These are phyloP conservation scores for Talaromyces sp. DNA, from an alignment of 2,329 filamentous ascomycete species.

Conservation along the genomic window DNA sequence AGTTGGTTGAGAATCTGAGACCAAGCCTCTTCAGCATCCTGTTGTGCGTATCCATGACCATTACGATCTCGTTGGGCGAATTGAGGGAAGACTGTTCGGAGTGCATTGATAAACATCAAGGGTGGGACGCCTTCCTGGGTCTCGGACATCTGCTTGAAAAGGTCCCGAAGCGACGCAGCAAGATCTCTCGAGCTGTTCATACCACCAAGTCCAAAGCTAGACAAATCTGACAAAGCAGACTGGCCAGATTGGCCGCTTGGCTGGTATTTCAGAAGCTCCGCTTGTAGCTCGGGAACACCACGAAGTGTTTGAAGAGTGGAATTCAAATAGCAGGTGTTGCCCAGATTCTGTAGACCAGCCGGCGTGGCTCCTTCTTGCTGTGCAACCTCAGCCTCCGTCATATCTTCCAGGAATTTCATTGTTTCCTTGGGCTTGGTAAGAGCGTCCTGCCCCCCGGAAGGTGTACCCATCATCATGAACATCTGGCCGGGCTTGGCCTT, in stretches of 20 bases:
- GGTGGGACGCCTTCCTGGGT: constrained; percentile 88
- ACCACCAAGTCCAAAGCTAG: constrained; percentile 60
- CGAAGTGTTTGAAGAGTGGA: constrained; percentile 91
- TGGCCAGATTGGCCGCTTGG: constrained; percentile 38
- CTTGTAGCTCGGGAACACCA: constrained; percentile 86
- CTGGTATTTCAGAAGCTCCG: constrained; percentile 69
- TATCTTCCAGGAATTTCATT: constrained; percentile 91
- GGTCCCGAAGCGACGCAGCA: constrained; percentile 73
- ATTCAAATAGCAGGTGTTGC: constrained; percentile 98
- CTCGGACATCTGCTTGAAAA: constrained; percentile 87
- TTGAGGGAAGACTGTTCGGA: constrained; percentile 82
- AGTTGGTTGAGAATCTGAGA: constrained; percentile 89
- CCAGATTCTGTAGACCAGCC: constrained; percentile 85
- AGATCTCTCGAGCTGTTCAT: constrained; percentile 68
- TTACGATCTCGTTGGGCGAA: constrained; percentile 88
- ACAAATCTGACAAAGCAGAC: constrained; percentile 48
- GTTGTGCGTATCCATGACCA: constrained; percentile 87
- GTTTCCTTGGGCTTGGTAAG: constrained; percentile 74
- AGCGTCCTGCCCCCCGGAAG: constrained; percentile 64
- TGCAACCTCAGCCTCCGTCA: constrained; percentile 92
- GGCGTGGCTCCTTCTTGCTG: constrained; percentile 81
- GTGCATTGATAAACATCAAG: constrained; percentile 75
- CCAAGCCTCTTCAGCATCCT: constrained; percentile 98
- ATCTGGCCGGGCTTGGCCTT: constrained; percentile 82
- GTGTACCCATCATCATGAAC: constrained; percentile 97